These are phyloP conservation scores for Candida sanyaensis DNA, from an alignment of 1,139 yeast genomes.

Conservation along the genomic window DNA sequence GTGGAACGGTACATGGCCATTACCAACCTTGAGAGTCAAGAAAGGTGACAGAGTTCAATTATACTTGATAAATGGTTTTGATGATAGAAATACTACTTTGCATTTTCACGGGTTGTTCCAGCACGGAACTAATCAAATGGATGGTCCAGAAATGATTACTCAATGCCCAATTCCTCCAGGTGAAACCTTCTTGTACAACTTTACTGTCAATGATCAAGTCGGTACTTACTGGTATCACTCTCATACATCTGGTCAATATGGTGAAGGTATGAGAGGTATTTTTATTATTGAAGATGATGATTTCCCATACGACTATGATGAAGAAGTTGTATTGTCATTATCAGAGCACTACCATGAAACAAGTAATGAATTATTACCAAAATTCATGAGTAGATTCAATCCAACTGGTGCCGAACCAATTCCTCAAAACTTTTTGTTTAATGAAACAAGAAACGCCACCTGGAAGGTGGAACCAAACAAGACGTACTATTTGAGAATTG, in stretches of 20 bases:
- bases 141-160: constrained; percentile 76
- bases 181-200: constrained; percentile 61
- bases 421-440: constrained; percentile 65
- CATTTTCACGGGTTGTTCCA: constrained; percentile 81
- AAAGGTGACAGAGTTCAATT: constrained; percentile 63
- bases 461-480: constrained; percentile 61
- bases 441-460: constrained; percentile 61
- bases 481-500: constrained; percentile 63
- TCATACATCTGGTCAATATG: constrained; percentile 75
- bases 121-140: constrained; percentile 62
- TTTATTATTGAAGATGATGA: constrained; percentile 65
- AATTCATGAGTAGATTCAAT: constrained; percentile 61
- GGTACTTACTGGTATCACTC: constrained; percentile 86
- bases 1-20: constrained; percentile 72
- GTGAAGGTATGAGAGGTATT: constrained; percentile 76
- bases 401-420: constrained; percentile 87
- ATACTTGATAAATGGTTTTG: constrained; percentile 59
- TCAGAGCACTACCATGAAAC: constrained; percentile 65
- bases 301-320: constrained; percentile 60
- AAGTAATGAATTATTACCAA: constrained; percentile 42
- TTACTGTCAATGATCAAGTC: constrained; percentile 62
- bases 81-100: constrained; percentile 56
- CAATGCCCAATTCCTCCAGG: constrained; percentile 80
- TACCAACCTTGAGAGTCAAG: constrained; percentile 66
- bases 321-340: constrained; percentile 57